Evolutionary conservation across 2,329 filamentous ascomycete species (phyloP).

Genomic region (Neopestalotiopsis rosae): DNA sequence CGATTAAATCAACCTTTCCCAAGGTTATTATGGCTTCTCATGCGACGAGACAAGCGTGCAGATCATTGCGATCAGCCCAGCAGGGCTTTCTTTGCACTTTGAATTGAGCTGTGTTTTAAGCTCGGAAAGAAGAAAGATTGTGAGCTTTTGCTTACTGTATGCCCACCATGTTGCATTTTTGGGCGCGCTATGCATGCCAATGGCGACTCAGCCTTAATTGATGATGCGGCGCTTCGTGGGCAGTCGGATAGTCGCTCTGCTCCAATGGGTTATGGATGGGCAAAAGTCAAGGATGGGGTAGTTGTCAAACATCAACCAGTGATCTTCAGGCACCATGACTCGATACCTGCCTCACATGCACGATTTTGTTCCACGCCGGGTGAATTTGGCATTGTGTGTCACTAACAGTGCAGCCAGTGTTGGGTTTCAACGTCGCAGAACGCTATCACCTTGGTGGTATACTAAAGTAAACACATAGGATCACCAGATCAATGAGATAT

Average conservation of each 20-base stretch:
- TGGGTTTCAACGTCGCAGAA: neutral
- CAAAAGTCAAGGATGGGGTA: neutral
- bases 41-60: neutral
- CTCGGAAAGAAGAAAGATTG: neutral
- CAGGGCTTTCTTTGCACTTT: neutral
- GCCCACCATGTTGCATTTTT: neutral
- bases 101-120: neutral
- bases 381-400: neutral
- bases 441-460: neutral
- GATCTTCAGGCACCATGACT: slow-evolving; percentile 9
- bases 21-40: neutral
- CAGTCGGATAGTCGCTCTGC: neutral
- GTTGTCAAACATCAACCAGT: neutral
- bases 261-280: neutral
- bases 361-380: neutral
- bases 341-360: neutral
- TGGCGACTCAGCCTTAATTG: slow-evolving; percentile 5
- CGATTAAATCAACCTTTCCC: neutral
- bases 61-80: neutral
- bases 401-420: neutral
- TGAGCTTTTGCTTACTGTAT: neutral
- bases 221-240: slow-evolving; percentile 7
- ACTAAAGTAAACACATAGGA: neutral
- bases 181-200: neutral
- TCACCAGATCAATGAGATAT: neutral